Evolutionary conservation across 2,329 filamentous ascomycete species (phyloP), one percentile per base, ranked within the genome.

Genomic region (Exophiala sp.): DNA sequence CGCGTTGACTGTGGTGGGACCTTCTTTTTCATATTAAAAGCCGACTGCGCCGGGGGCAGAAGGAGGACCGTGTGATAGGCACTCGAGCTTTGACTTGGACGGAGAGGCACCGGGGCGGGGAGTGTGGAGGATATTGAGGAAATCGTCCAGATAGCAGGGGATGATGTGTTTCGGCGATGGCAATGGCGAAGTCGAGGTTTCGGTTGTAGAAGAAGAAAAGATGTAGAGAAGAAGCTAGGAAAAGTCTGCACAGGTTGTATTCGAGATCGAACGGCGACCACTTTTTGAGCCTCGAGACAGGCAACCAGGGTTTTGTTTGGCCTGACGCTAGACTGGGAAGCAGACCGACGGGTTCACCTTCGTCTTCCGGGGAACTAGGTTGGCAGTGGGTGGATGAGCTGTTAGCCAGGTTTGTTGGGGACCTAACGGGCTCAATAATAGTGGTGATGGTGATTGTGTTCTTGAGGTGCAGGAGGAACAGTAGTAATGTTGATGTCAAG

Each of bases 1-100:
- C 30, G 48, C 50, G 24, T 43, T 37, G 43, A 30, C 13, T 34
- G 42, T 44, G 30, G 16, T 34, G 52, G 37, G 30, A 48, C 48
- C 48, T 51, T 57, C 51, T 57, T 57, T 54, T 53, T 57, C 54
- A 57, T 57, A 43, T 57, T 57, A 38, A 34, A 49, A 11, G 23
- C 21, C 21, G 37, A 49, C 46, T 53, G 50, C 50, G 41, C 50
- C 27, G 14, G 32, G 50, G 27, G 46, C 50, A 48, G 50, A 43
- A 21, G 22, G 16, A 23, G 43, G 40, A 46, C 18, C 40, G 35
- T 44, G 40, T 23, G 22, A 23, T 43, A 19, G 44, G 7, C 14
- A 37, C 14, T 41, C 34, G 44, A 49, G 41, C 35, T 52, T 23
- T 50, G 48, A 19, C 16, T 14, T 14, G 22, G 27, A 48, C 10